Base-by-base conservation (phyloP, 108 stramenopile genomes). In the Licmophora abbreviata region DNA sequence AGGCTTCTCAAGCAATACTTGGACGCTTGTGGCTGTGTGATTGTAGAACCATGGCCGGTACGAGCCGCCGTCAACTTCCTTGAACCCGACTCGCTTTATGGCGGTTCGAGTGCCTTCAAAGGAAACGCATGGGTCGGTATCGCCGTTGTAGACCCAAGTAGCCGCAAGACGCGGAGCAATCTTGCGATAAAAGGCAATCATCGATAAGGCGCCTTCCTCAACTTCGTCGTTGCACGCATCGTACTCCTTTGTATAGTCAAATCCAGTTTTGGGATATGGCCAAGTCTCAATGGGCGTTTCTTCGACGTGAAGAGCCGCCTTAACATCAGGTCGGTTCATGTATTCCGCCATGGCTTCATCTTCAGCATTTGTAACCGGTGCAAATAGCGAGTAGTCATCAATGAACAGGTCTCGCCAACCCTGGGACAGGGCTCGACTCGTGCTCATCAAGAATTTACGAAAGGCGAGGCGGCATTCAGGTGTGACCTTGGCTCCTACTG, bases 1-100 rank as follows among this genome's bases (percentile, higher is more conserved):
- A 6, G 67, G 44, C 48, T 83, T 83, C 54, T 72, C 71, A 0
- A 36, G 45, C 18, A 83, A 48, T 0, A 78, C 27, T 34, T 66
- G 49, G 15, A 72, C 32, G 18, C 61, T 35, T 0, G 71, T 53
- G 4, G 71, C 74, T 0, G 74, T 69, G 14, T 72, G 73, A 42
- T 73, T 72, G 62, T 70, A 83, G 51, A 83, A 83, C 81, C 81
- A 83, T 6, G 81, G 81, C 26, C 81, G 74, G 56, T 77, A 77
- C 15, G 52, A 33, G 15, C 79, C 79, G 4, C 76, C 74, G 50
- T 76, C 69, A 1, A 76, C n/a, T 58, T 78, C 74, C 7, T 41
- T 23, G 20, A 70, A 54, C 28, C 69, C 61, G 36, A 83, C 55
- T 34, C 64, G 74, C 37, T 73, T 64, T 30, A 83, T 50, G 28